A percentile compares a stretch with the other conserved stretches of the same genome.
Evolutionary conservation across 164 flowering plant genomes (phyloP).

Genomic region (Tetrastigma voinierianum): DNA sequence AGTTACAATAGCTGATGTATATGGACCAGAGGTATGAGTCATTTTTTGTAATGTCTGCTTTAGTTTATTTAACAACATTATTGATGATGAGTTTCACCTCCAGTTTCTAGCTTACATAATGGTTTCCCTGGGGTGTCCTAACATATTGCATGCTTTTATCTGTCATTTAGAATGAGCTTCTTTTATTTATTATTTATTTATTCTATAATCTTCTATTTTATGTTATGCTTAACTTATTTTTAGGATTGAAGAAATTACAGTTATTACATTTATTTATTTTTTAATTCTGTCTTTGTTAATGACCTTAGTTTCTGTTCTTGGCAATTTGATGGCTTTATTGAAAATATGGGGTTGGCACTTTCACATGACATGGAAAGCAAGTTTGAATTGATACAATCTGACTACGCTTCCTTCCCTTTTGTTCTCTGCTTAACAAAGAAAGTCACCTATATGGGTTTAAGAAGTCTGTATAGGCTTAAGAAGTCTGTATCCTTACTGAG

Average conservation of each 20-base stretch:
- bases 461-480: too few species aligned
- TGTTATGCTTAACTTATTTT: neutral
- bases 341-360: neutral
- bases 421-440: too few species aligned
- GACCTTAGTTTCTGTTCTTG: neutral
- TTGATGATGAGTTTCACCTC: neutral
- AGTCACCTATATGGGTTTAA: too few species aligned
- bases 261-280: neutral
- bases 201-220: neutral
- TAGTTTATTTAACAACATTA: neutral
- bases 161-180: neutral
- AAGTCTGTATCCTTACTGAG: too few species aligned
- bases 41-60: neutral
- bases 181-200: neutral
- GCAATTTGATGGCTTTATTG: neutral
- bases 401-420: neutral
- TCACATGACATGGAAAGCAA: neutral
- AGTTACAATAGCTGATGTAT: conserved; percentile 71
- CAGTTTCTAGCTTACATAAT: too few species aligned
- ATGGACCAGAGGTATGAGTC: conserved; percentile 70
- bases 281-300: neutral
- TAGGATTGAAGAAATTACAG: neutral
- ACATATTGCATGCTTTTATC: too few species aligned
- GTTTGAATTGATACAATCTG: neutral
- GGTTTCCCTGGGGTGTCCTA: too few species aligned